Conservation (phyloP, 2,329 filamentous ascomycete species). For the Rhytidhysteron rufulum region DNA sequence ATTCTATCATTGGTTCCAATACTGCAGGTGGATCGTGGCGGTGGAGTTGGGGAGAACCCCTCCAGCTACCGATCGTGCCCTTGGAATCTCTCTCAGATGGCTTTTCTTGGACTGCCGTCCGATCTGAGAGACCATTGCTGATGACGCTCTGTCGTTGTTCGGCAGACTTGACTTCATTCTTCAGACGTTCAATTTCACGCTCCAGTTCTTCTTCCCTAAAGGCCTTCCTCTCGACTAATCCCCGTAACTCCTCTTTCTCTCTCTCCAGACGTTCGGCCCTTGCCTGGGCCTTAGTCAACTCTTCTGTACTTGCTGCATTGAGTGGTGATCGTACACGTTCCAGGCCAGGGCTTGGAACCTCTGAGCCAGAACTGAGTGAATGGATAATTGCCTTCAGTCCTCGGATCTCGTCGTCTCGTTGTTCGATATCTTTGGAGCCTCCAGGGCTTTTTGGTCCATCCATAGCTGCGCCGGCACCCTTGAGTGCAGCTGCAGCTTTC, state of each 20-base stretch:
- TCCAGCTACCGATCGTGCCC: constrained; percentile 59
- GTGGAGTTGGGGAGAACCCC: constrained; percentile 31
- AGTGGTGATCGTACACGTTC: constrained; percentile 28
- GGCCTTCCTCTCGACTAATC: constrained; percentile 67
- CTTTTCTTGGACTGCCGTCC: constrained; percentile 45
- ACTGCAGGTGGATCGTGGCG: constrained; percentile 37
- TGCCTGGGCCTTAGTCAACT: constrained; percentile 55
- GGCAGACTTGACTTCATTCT: constrained; percentile 27
- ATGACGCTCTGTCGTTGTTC: constrained; percentile 53
- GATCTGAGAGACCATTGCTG: constrained; percentile 48
- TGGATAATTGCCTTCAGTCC: constrained; percentile 98
- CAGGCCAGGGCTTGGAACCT: constrained; percentile 10
- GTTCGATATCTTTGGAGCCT: constrained; percentile 72
- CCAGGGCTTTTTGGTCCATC: constrained; percentile 38
- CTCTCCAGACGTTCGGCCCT: constrained; percentile 69
- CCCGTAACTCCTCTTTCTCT: constrained; percentile 74
- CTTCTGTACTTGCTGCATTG: constrained; percentile 36
- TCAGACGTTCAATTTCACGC: constrained; percentile 67
- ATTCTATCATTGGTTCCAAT: constrained; percentile 68
- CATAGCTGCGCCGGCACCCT: constrained; percentile 48
- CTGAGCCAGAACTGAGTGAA: constrained; percentile 76
- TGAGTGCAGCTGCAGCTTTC: constrained; percentile 63
- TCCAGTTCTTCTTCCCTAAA: constrained; percentile 80
- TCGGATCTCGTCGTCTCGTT: constrained; percentile 95
- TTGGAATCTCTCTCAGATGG: constrained; percentile 64